Evolutionary conservation across 306 rosid species (phyloP), one percentile per base, ranked within the genome.

Genomic region (Phaseolus lunatus): DNA sequence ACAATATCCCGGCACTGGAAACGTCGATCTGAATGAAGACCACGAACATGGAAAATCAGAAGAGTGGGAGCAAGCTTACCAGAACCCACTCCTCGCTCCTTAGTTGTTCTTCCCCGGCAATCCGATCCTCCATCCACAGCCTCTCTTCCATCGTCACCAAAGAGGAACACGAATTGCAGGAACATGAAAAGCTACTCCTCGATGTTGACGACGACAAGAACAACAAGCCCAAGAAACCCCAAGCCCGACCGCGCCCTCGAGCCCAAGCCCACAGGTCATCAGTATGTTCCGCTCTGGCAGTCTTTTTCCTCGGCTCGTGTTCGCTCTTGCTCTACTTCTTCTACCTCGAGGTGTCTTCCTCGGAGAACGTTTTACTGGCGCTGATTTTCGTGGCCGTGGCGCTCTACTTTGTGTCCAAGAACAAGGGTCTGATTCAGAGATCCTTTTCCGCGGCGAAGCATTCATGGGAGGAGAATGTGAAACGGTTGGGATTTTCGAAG

Each of bases 81-180:
- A 83, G 99, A 68, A 95, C 94, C 26, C 93, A 92, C 43, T 95
- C 99, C 5, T 92, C 97, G 7, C 89, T 95, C 8, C 98, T 92
- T 9, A 92, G 92, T 19, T 89, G 93, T 10, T 89, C 92, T 2
- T 92, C 99, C 6, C 91, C 97, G 15, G 92, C 99, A 62, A 84
- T 95, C 76, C 93, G 99, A 81, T 95, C 99, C 35, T 96, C 99
- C 73, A 80, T 92, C 81, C 98, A 95, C 52, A 92, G 95, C 69
- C 87, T 92, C 69, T 87, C 91, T 3, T 95, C 97, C 45, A 80
- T 92, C 64, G 3, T 56, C 31, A 85, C 81, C 73, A 90, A 92
- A 24, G 91, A 83, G 20, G 88, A 85, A 80, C 80, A 61, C 20
- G 66, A 27, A 27, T 43, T 43, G 2, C 48, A 43, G 48, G 48